Conservation (phyloP, 2,329 filamentous ascomycete species). For the Biscogniauxia marginata region DNA sequence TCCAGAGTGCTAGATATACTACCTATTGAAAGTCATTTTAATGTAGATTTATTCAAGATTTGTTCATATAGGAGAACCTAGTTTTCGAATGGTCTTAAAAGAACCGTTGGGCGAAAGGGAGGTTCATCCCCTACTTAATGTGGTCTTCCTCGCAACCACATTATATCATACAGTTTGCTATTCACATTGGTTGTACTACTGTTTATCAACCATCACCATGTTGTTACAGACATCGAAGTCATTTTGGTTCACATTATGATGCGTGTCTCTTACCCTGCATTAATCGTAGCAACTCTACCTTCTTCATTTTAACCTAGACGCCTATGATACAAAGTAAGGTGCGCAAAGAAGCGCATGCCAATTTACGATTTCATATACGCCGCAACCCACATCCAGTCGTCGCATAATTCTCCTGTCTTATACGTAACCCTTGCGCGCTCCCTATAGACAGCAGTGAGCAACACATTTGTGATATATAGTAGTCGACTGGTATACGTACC, state of each 20-base stretch:
- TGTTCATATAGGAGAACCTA: no score
- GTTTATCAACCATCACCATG: conserved; percentile 18
- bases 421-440: conserved; percentile 68
- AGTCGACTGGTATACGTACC: conserved; percentile 43
- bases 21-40: no score
- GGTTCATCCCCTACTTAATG: no score
- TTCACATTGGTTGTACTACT: no score
- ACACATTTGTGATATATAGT: neutral
- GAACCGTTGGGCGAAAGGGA: no score
- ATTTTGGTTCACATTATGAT: neutral
- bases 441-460: conserved; percentile 37
- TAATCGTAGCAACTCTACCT: conserved; percentile 1
- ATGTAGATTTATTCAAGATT: no score
- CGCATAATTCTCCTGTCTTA: conserved; percentile 37
- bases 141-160: no score
- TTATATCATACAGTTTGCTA: neutral
- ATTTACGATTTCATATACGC: conserved; percentile 24
- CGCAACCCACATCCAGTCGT: conserved; percentile 17
- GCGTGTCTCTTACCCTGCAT: neutral
- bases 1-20: no score
- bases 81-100: no score
- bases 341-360: conserved; percentile 10
- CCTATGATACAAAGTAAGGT: conserved; percentile 26
- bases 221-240: conserved; percentile 1
- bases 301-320: conserved; percentile 20